A percentile compares a stretch with the other conserved stretches of the same genome.
phyloP scores from a whole-genome alignment of 148 eudicot species.

The Amaranthus cruentus region DNA sequence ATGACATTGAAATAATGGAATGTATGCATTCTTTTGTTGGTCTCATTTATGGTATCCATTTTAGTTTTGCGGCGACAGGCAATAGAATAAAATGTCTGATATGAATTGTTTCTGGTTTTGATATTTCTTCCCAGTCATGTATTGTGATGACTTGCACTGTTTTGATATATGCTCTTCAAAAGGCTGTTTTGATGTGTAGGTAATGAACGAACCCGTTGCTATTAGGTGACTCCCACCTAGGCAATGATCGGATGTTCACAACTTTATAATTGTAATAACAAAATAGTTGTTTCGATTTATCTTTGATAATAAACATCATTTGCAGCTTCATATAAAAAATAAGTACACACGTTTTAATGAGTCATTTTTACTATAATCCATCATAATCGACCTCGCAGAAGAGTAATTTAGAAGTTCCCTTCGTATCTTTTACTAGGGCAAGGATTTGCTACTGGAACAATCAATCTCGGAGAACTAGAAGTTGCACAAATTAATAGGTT shows the following conservation, averaged over 20 bases:
- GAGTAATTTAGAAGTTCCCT: too few relatives aligned
- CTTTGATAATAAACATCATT: background rate
- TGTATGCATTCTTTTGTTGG: background rate
- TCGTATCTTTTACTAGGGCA: conserved; percentile 38
- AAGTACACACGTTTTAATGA: background rate
- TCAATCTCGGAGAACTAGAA: conserved; percentile 74
- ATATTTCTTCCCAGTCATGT: background rate
- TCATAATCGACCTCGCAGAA: background rate
- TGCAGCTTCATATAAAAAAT: background rate
- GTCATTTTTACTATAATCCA: conserved; percentile 5
- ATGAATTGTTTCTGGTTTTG: background rate
- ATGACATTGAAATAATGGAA: too few relatives aligned
- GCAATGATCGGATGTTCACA: background rate
- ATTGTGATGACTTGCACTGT: background rate
- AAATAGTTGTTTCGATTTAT: background rate
- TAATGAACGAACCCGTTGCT: background rate
- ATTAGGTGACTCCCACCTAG: background rate
- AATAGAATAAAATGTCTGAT: background rate
- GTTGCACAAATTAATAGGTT: conserved; percentile 54
- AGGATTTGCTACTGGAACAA: conserved; percentile 65
- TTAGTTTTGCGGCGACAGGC: background rate
- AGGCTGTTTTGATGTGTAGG: background rate
- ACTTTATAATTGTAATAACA: background rate
- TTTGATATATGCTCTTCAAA: background rate
- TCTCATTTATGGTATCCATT: background rate